Conservation (phyloP, 345 rosid species). For the Ceriops tagal region DNA sequence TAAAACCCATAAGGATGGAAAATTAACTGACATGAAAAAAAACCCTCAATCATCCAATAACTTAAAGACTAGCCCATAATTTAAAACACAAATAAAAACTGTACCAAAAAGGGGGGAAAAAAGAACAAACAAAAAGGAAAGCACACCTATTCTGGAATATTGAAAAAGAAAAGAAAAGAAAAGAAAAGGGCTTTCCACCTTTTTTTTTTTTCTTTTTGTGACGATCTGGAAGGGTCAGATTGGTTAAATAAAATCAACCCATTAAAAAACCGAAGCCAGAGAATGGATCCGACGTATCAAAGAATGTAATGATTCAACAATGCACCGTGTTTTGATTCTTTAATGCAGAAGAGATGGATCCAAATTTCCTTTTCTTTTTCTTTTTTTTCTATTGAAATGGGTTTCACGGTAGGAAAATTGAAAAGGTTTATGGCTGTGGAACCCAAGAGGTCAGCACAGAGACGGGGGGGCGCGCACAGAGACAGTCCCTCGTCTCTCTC, state of each 20-base stretch:
- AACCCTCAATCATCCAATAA: too few species aligned
- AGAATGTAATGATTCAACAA: background rate
- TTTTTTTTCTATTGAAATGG: too few species aligned
- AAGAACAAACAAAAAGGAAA: background rate
- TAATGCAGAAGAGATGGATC: background rate
- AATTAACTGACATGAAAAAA: background rate
- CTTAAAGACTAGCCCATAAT: background rate
- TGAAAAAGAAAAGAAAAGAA: background rate
- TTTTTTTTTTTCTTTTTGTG: background rate
- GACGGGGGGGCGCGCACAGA: too few species aligned
- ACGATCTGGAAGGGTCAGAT: background rate
- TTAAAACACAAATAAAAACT: background rate
- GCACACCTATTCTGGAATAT: background rate
- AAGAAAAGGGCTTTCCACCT: background rate
- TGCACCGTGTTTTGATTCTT: background rate
- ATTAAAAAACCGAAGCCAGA: background rate
- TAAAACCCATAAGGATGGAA: background rate
- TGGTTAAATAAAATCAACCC: background rate
- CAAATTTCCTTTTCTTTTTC: background rate
- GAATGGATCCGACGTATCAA: background rate
- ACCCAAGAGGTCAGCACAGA: too few species aligned
- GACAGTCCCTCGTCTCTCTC: too few species aligned
- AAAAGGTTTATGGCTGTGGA: too few species aligned
- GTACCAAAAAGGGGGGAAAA: background rate
- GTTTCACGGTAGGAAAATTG: too few species aligned